These are phyloP conservation scores for Talaromyces marneffei DNA, from an alignment of 2,329 filamentous ascomycete species.

Conservation along the genomic window DNA sequence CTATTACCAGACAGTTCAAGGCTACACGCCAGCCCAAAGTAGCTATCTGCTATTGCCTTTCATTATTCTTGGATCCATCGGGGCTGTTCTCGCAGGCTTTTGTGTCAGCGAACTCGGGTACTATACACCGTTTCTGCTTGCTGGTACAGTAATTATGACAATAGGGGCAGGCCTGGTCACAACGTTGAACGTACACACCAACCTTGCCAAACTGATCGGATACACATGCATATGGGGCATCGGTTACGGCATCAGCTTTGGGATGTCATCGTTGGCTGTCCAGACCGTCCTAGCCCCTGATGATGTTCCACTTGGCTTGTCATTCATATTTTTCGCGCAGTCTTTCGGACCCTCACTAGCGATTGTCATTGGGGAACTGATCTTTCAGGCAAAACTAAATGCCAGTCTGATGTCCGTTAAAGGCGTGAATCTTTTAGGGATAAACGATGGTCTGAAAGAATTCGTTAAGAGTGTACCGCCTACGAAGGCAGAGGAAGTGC, in stretches of 20 bases:
- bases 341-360: constrained; percentile 36
- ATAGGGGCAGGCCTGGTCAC: constrained; percentile 38
- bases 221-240: constrained; percentile 27
- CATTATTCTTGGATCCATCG: constrained; percentile 20
- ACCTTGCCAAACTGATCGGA: constrained; percentile 24
- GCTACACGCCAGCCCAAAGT: constrained; percentile 19
- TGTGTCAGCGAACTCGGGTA: constrained; percentile 24
- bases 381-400: constrained; percentile 47
- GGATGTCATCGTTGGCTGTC: constrained; percentile 19
- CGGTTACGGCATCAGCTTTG: constrained; percentile 23
- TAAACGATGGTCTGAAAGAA: too few species aligned
- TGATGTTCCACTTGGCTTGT: constrained; percentile 23
- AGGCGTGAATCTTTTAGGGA: too few species aligned
- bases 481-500: too few species aligned
- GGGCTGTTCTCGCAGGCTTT: constrained; percentile 19
- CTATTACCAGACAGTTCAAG: constrained; percentile 31
- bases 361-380: constrained; percentile 48
- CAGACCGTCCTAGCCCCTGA: constrained; percentile 20
- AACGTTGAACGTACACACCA: constrained; percentile 30
- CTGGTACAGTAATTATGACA: constrained; percentile 26
- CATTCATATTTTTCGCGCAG: constrained; percentile 22
- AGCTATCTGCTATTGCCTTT: constrained; percentile 27
- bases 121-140: constrained; percentile 33
- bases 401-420: constrained; percentile 15
- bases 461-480: too few species aligned